Conservation (phyloP, 2,329 filamentous ascomycete genomes). For the Colletotrichum sp. region DNA sequence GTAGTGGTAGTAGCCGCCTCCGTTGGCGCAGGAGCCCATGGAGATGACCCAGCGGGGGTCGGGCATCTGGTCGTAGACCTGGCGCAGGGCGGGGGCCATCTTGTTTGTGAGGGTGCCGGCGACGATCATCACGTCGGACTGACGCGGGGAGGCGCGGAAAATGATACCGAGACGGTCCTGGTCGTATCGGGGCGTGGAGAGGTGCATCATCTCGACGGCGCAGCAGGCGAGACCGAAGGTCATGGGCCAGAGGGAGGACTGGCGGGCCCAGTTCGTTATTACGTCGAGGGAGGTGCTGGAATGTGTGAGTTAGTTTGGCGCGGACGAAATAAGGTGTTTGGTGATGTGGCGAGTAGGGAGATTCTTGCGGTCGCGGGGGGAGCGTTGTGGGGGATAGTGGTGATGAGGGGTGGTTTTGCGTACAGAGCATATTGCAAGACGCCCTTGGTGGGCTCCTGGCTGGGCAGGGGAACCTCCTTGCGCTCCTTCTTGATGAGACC, state of each 20-base stretch:
- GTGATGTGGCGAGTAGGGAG: background rate
- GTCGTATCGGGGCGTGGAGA: conserved; percentile 87
- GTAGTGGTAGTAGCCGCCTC: conserved; percentile 88
- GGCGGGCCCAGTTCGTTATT: conserved; percentile 83
- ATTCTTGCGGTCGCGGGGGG: background rate
- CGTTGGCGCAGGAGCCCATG: conserved; percentile 87
- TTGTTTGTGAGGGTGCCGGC: conserved; percentile 94
- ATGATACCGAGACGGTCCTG: conserved; percentile 90
- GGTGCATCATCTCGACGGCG: conserved; percentile 91
- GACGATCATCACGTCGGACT: conserved; percentile 93
- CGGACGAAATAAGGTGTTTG: background rate
- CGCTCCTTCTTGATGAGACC: conserved; percentile 59
- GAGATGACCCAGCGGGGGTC: conserved; percentile 86
- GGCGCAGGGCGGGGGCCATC: conserved; percentile 89
- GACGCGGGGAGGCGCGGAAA: conserved; percentile 85
- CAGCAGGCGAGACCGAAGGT: conserved; percentile 90
- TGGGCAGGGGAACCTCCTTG: conserved; percentile 77
- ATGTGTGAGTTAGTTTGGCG: background rate
- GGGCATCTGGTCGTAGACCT: conserved; percentile 96
- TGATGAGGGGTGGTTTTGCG: conserved; percentile 37
- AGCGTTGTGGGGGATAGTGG: background rate
- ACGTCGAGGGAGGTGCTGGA: conserved; percentile 77
- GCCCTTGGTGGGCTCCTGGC: conserved; percentile 81
- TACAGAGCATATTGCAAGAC: conserved; percentile 87
- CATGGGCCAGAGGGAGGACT: conserved; percentile 87